phyloP scores from a whole-genome alignment of 1,284 basidiomycete species.

The Puccinia triticina region DNA sequence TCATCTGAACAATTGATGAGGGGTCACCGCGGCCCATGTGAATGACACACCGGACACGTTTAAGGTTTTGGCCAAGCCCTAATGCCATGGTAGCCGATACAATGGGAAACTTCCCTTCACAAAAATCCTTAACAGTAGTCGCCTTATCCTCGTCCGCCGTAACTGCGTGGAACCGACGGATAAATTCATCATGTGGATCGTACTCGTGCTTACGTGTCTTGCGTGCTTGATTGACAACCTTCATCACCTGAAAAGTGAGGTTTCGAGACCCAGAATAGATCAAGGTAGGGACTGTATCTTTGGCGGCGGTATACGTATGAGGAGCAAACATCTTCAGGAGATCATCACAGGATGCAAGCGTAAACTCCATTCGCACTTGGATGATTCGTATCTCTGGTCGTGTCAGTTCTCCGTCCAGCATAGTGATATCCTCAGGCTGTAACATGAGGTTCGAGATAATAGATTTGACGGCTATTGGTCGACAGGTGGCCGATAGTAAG shows the following conservation, averaged over 20 bases:
- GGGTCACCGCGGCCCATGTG: conserved; percentile 1
- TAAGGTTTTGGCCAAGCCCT: background rate
- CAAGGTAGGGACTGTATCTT: background rate
- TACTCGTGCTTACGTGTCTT: background rate
- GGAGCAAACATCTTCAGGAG: background rate
- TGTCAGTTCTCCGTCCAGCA: conserved; percentile 11
- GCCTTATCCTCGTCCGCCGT: background rate
- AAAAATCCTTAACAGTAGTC: background rate
- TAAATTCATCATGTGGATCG: background rate
- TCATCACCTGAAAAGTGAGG: background rate
- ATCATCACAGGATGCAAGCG: background rate
- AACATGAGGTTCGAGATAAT: conserved; percentile 4
- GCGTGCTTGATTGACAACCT: background rate
- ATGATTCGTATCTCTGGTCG: background rate
- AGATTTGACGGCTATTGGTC: background rate
- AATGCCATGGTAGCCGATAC: conserved; percentile 14
- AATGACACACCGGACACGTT: background rate
- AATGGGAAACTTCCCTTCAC: background rate
- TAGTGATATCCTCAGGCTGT: background rate
- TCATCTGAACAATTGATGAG: background rate
- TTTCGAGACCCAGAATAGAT: background rate
- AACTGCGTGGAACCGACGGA: background rate
- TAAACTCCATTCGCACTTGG: background rate
- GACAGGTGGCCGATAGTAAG: conserved; percentile 11
- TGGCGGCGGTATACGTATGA: background rate